Percentiles rank a stretch among this genome's conserved stretches.
Conservation (phyloP, 2,329 filamentous ascomycete genomes). For the Neonectria sp. region DNA sequence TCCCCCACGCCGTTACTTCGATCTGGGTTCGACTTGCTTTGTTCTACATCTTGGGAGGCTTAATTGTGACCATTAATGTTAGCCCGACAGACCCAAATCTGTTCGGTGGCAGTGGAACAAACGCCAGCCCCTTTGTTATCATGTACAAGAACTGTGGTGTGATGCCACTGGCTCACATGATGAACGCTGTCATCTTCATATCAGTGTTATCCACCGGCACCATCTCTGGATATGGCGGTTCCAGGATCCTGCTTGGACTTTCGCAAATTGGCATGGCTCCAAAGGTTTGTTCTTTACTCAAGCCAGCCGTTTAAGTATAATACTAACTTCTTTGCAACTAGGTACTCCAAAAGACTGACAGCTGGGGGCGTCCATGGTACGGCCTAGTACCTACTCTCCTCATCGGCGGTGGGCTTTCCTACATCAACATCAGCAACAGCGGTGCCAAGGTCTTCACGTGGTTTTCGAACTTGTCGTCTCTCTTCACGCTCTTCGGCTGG, state of each 20-base stretch:
- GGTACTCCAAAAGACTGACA: conserved; percentile 26
- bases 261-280: conserved; percentile 60
- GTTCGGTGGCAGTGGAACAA: conserved; percentile 58
- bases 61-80: conserved; percentile 62
- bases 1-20: conserved; percentile 60
- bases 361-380: conserved; percentile 30
- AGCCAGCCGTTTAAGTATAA: not conserved
- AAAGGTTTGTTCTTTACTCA: conserved; percentile 33
- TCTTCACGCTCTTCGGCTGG: conserved; percentile 62
- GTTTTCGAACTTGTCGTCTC: conserved; percentile 62
- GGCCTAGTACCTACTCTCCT: conserved; percentile 65
- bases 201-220: conserved; percentile 61
- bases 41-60: conserved; percentile 61
- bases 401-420: conserved; percentile 60
- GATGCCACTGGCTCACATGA: conserved; percentile 59
- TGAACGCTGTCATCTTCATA: conserved; percentile 65
- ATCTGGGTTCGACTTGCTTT: conserved; percentile 62
- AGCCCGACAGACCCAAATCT: conserved; percentile 56
- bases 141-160: conserved; percentile 59
- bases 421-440: conserved; percentile 59
- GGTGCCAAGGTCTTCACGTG: conserved; percentile 61
- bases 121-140: conserved; percentile 63
- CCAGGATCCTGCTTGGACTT: conserved; percentile 60
- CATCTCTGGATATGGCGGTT: conserved; percentile 59
- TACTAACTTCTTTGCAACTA: not conserved